Conservation (phyloP, 2,329 filamentous ascomycete species). For the Botrytis galanthina region DNA sequence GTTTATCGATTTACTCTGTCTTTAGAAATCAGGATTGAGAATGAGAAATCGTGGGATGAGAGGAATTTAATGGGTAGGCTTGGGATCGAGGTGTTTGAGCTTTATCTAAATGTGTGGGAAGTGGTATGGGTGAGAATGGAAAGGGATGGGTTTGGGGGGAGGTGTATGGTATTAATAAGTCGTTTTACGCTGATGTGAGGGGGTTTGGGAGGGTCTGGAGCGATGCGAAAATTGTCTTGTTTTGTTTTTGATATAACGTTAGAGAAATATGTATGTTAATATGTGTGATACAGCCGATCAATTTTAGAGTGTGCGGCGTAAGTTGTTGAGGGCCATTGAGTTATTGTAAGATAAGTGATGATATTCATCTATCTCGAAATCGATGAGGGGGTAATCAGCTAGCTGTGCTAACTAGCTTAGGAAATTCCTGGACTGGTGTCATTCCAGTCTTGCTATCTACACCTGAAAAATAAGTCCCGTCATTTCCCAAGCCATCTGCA, state of each 20-base stretch:
- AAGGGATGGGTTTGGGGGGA: background rate
- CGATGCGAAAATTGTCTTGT: background rate
- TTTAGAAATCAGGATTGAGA: background rate
- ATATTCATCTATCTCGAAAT: background rate
- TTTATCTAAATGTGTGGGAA: background rate
- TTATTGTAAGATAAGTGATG: slow-evolving; percentile 6
- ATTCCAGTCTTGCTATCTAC: background rate
- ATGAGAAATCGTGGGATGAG: fast-evolving
- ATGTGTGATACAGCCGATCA: background rate
- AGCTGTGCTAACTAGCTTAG: background rate
- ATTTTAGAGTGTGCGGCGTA: too few species aligned
- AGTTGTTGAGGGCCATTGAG: background rate
- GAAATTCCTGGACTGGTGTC: background rate
- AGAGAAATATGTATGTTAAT: background rate
- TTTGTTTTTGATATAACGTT: background rate
- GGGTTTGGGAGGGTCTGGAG: background rate
- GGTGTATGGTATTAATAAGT: background rate
- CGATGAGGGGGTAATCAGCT: background rate
- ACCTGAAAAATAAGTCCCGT: background rate
- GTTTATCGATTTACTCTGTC: background rate
- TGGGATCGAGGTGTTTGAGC: background rate
- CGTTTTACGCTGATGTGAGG: background rate
- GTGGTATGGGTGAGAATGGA: background rate
- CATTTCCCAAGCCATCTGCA: background rate
- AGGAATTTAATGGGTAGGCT: background rate